Evolutionary conservation across 352 stramenopile genomes (phyloP).

Genomic region (Globisporangium canariense): DNA sequence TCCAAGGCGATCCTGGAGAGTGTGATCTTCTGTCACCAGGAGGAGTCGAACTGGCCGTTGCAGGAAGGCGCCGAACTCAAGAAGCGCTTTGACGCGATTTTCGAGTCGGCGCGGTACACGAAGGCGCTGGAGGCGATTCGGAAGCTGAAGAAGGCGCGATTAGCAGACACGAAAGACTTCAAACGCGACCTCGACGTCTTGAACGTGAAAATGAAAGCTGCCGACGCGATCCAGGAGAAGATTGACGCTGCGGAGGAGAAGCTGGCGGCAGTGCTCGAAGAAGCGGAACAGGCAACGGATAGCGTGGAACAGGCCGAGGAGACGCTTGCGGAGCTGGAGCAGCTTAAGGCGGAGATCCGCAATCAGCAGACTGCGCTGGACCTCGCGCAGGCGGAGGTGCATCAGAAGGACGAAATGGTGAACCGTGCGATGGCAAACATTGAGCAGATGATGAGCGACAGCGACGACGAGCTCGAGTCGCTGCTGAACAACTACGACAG

Average conservation of each 20-base stretch:
- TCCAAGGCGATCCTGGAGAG: conserved; percentile 98
- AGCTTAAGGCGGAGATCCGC: conserved; percentile 42
- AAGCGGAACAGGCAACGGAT: conserved; percentile 30
- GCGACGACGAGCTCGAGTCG: conserved; percentile 51
- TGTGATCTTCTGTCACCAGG: conserved; percentile 99
- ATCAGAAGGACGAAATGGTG: conserved; percentile 38
- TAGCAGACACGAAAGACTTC: conserved; percentile 87
- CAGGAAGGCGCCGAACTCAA: conserved; percentile 96
- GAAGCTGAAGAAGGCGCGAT: conserved; percentile 90
- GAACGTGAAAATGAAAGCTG: conserved; percentile 75
- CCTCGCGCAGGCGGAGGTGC: conserved; percentile 30
- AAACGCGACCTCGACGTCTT: conserved; percentile 92
- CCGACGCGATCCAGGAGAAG: conserved; percentile 47
- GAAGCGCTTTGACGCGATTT: conserved; percentile 99
- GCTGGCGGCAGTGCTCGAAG: conserved; percentile 32
- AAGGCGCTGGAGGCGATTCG: conserved; percentile 97
- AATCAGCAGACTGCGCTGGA: conserved; percentile 31
- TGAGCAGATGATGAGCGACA: conserved; percentile 67
- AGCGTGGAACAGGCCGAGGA: conserved; percentile 44
- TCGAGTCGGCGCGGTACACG: conserved; percentile 97
- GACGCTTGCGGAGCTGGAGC: conserved; percentile 51
- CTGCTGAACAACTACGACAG: conserved; percentile 57
- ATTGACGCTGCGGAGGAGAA: conserved; percentile 47
- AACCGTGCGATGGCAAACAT: conserved; percentile 44
- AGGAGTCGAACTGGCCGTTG: conserved; percentile 97